Base-by-base conservation (phyloP, 345 rosid species). In the Ricinus communis region DNA sequence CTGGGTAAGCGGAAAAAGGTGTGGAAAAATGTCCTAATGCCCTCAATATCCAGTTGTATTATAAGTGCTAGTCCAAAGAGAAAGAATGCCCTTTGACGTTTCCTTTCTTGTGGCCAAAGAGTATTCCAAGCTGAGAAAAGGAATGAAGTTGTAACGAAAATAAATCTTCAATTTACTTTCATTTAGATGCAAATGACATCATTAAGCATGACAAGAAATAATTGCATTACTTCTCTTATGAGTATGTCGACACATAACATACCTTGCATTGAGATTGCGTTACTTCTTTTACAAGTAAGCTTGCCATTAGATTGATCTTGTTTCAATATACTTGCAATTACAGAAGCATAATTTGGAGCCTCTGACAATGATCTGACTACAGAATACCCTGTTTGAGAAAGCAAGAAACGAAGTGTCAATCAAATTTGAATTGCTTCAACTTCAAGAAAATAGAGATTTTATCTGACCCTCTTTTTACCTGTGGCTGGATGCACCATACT, bases 401-500 rank as follows among this genome's bases (percentile, higher is more conserved):
- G 10, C 41, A 63, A 47, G 30, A 77, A 73, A 71, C 36, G 12
- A 71, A 27, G 19, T 70, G 24, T 38, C 43, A 45, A 59, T 68
- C 53, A 49, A 74, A 14, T 70, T 72, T 31, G 25, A 76, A 56
- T 57, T 13, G 57, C 40, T 52, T 65, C 67, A 27, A 64, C 40
- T 52, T 65, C 67, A 27, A 64, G 61, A 55, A 40, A 71, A 65
- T 67, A 68, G 25, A 69, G 65, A 46, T 58, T 57, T 60, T 49
- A 63, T 62, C 66, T n/a, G n/a, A 13, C 36, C 36, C 66, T 66
- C 21, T 66, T 63, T 61, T 56, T 73, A 91, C 96, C 98, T 57
- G 97, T 95, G 74, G 96, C 97, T 5, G 99, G 99, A 75, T 95
- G 97, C 72, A 95, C 97, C 97, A 90, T 87, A 86, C 97, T 85